Evolutionary conservation across 345 rosid genomes (phyloP).

Genomic region (Syzygium jambos): DNA sequence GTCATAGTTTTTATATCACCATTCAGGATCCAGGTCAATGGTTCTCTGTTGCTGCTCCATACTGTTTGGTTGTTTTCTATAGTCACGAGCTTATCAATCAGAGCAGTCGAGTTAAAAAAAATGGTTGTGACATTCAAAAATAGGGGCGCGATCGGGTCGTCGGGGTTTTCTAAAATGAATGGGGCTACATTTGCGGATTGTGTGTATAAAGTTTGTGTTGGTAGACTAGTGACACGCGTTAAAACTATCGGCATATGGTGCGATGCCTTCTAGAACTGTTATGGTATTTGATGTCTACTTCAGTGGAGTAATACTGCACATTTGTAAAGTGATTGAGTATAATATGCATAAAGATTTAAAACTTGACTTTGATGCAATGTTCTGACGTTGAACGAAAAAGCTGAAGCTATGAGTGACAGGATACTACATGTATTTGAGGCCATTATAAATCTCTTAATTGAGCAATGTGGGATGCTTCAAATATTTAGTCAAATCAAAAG

Average conservation of each 20-base stretch:
- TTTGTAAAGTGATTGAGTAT: neutral
- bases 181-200: neutral
- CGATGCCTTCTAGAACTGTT: neutral
- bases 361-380: neutral
- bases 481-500: neutral
- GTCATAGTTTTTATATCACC: neutral
- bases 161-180: neutral
- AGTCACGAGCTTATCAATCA: neutral
- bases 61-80: neutral
- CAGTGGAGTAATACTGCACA: neutral
- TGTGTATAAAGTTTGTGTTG: neutral
- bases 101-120: neutral
- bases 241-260: neutral
- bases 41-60: neutral
- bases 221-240: neutral
- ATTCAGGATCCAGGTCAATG: neutral
- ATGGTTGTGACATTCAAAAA: neutral
- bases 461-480: neutral
- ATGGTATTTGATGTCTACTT: neutral
- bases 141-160: neutral
- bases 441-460: neutral
- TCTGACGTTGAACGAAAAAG: neutral
- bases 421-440: neutral
- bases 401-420: neutral
- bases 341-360: neutral